Percentiles rank a stretch among this genome's conserved stretches.
These are phyloP conservation scores for Yarrowia sp. DNA, from an alignment of 805 yeast genomes.

Conservation along the genomic window DNA sequence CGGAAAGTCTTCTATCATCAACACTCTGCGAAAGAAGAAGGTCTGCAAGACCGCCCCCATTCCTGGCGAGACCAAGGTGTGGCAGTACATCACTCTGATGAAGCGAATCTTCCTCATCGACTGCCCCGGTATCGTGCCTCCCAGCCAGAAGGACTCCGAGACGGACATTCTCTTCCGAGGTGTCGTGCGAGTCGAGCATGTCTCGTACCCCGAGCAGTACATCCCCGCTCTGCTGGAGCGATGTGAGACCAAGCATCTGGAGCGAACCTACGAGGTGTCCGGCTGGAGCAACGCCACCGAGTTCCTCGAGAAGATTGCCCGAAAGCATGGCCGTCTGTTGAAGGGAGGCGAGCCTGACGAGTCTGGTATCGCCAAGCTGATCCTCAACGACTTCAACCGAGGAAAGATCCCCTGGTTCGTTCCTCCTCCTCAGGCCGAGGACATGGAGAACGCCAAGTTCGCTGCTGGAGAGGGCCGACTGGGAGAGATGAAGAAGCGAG, in stretches of 20 bases:
- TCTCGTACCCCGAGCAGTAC: slow-evolving; percentile 90
- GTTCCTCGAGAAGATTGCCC: slow-evolving; percentile 84
- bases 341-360: slow-evolving; percentile 99
- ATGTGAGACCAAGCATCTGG: slow-evolving; percentile 85
- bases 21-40: slow-evolving; percentile 89
- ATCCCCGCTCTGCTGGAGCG: slow-evolving; percentile 81
- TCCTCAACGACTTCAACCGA: slow-evolving; percentile 90
- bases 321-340: slow-evolving; percentile 86
- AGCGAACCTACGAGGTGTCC: slow-evolving; percentile 89
- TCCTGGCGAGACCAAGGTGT: slow-evolving; percentile 98
- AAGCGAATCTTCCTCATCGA: slow-evolving; percentile 92
- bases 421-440: slow-evolving; percentile 78
- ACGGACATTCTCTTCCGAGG: slow-evolving; percentile 93
- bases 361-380: slow-evolving; percentile 83
- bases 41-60: slow-evolving; percentile 97
- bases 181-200: slow-evolving; percentile 98
- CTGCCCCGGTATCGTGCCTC: slow-evolving; percentile 99
- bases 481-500: slow-evolving; percentile 31
- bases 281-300: slow-evolving; percentile 81
- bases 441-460: slow-evolving; percentile 48
- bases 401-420: slow-evolving; percentile 99
- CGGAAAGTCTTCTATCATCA: slow-evolving; percentile 95
- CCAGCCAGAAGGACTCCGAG: slow-evolving; percentile 82
- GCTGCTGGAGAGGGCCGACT: slow-evolving; percentile 32
- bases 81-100: slow-evolving; percentile 98